These are phyloP conservation scores for Tulasnella sp. DNA, from an alignment of 768 basidiomycete species.

Conservation along the genomic window DNA sequence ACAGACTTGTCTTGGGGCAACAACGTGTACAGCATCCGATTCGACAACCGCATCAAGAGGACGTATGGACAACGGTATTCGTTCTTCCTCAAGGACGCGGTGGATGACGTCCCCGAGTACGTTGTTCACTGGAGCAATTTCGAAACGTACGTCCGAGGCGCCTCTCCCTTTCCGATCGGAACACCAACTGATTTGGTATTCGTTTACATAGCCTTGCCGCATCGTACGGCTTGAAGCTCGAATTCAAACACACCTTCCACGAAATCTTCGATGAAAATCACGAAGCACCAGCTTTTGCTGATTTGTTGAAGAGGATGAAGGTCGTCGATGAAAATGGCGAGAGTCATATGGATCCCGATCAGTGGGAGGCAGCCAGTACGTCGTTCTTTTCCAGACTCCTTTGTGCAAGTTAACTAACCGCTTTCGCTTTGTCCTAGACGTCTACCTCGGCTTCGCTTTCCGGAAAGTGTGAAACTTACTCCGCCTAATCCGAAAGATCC, in stretches of 20 bases:
- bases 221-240: slow-evolving; percentile 63
- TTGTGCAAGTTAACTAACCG: not conserved
- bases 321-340: slow-evolving; percentile 80
- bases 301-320: slow-evolving; percentile 82
- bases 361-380: slow-evolving; percentile 99
- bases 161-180: not conserved
- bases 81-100: slow-evolving; percentile 91
- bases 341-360: slow-evolving; percentile 87
- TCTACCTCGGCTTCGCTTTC: slow-evolving; percentile 90
- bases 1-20: slow-evolving; percentile 81
- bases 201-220: slow-evolving; percentile 58
- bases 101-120: slow-evolving; percentile 96
- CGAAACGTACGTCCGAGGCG: slow-evolving; percentile 50
- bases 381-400: slow-evolving; percentile 23
- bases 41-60: slow-evolving; percentile 58
- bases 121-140: slow-evolving; percentile 95
- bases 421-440: slow-evolving; percentile 44
- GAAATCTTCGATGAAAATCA: slow-evolving; percentile 77
- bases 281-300: slow-evolving; percentile 68
- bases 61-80: slow-evolving; percentile 87
- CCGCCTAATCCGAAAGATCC: not conserved
- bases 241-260: slow-evolving; percentile 87
- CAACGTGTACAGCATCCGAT: slow-evolving; percentile 79
- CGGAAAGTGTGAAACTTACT: slow-evolving; percentile 41
- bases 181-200: not conserved